These are phyloP conservation scores for Cydonia oblonga DNA, from an alignment of 331 rosid species.

Conservation along the genomic window DNA sequence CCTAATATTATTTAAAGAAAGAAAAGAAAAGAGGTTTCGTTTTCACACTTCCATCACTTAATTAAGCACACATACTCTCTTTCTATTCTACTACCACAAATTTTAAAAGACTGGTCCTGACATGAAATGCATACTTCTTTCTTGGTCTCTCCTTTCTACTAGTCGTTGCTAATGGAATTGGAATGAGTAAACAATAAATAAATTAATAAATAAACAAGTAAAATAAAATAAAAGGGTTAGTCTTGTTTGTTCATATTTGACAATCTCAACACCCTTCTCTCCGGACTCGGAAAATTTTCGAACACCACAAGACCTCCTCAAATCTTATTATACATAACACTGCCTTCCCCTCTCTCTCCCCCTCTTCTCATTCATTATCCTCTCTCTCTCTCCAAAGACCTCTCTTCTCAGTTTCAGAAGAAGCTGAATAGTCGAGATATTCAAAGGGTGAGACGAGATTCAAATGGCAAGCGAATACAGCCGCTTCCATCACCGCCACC, in stretches of 20 bases:
- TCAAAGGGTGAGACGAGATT: too few relatives aligned
- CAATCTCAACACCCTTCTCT: constrained; percentile 23
- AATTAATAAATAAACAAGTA: too few relatives aligned
- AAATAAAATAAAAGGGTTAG: not conserved
- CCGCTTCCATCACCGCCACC: constrained; percentile 27
- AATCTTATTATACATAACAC: not conserved
- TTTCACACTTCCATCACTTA: not conserved
- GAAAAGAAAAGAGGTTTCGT: constrained; percentile 2
- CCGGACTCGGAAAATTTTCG: not conserved
- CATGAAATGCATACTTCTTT: not conserved
- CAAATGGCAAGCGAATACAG: constrained; percentile 20
- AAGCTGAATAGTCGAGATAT: not conserved
- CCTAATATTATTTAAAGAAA: too few relatives aligned
- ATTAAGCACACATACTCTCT: not conserved
- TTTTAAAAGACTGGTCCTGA: constrained; percentile 7
- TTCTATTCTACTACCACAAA: not conserved
- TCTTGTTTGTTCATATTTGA: constrained; percentile 21
- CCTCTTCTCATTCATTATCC: not conserved
- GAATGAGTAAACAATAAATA: constrained; percentile 8
- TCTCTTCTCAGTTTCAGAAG: not conserved
- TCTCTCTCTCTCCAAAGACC: not conserved
- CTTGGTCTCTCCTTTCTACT: constrained; percentile 5
- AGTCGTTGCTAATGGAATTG: not conserved
- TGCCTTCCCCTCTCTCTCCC: not conserved
- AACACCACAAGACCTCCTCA: constrained; percentile 11